phyloP scores from a whole-genome alignment of 257 asterid genomes.

The Ocimum tenuiflorum region DNA sequence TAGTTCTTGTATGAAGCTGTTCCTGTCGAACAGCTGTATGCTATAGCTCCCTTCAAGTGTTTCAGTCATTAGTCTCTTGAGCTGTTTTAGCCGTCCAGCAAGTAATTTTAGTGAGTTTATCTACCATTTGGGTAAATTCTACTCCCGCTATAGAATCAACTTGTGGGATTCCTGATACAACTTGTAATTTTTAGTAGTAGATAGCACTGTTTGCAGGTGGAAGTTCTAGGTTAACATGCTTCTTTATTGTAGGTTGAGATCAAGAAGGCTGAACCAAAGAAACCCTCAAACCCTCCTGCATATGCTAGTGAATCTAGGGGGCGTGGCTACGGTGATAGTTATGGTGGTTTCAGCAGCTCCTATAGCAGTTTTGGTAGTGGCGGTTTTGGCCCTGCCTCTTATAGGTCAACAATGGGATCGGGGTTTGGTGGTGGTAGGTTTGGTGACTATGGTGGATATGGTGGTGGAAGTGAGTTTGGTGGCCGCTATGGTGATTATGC shows the following conservation, averaged over 20 bases:
- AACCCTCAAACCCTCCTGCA: conserved; percentile 92
- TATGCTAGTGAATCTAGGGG: conserved; percentile 94
- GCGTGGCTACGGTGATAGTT: conserved; percentile 71
- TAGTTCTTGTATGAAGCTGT: conserved; percentile 15
- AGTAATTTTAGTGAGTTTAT: conserved; percentile 14
- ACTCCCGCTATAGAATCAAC: conserved; percentile 20
- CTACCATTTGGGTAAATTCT: conserved; percentile 11
- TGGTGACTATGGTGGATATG: conserved; percentile 69
- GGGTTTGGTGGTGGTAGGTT: conserved; percentile 76
- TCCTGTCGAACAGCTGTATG: not conserved
- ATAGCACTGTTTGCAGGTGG: conserved; percentile 35
- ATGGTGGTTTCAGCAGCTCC: conserved; percentile 61
- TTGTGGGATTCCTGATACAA: conserved; percentile 24
- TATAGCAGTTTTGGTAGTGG: conserved; percentile 68
- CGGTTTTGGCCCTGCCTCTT: conserved; percentile 78
- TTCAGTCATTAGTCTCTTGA: not conserved
- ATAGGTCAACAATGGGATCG: conserved; percentile 83
- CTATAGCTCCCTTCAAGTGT: conserved; percentile 3
- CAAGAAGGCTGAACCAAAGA: conserved; percentile 99
- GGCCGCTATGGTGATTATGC: conserved; percentile 78
- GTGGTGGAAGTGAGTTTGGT: conserved; percentile 63
- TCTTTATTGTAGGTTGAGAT: conserved; percentile 99
- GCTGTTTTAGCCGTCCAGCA: not conserved
- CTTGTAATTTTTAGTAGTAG: conserved; percentile 31
- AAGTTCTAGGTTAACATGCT: conserved; percentile 85